These are phyloP conservation scores for Venturia effusa DNA, from an alignment of 2,329 filamentous ascomycete genomes.

Conservation along the genomic window DNA sequence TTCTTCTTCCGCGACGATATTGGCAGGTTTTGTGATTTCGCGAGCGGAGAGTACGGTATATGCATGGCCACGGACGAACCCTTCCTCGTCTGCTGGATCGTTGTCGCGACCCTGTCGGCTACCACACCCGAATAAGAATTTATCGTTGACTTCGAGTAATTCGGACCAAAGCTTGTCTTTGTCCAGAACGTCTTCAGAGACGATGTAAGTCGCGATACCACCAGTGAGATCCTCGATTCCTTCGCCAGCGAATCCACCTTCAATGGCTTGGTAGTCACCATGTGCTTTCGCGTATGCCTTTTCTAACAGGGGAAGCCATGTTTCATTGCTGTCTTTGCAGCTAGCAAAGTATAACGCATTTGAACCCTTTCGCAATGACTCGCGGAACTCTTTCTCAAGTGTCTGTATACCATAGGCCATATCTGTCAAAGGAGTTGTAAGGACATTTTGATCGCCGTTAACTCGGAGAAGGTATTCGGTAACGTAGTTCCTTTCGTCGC, in stretches of 20 bases:
- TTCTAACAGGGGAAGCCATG: conserved; percentile 69
- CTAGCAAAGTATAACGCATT: conserved; percentile 69
- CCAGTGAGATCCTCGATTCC: conserved; percentile 50
- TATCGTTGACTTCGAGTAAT: conserved; percentile 64
- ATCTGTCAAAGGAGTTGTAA: conserved; percentile 30
- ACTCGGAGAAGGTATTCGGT: conserved; percentile 11
- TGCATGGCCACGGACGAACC: conserved; percentile 35
- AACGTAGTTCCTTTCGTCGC: conserved; percentile 24
- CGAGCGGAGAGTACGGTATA: conserved; percentile 46
- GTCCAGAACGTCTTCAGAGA: conserved; percentile 60
- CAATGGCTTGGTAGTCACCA: conserved; percentile 64
- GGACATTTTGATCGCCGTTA: conserved; percentile 39
- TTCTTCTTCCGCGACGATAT: conserved; percentile 9
- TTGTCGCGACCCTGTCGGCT: conserved; percentile 42
- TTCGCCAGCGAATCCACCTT: conserved; percentile 57
- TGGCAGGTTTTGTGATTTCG: conserved; percentile 28
- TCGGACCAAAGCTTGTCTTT: conserved; percentile 75
- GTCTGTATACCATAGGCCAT: conserved; percentile 8
- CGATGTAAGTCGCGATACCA: conserved; percentile 57
- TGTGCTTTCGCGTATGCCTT: conserved; percentile 81
- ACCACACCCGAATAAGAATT: conserved; percentile 61
- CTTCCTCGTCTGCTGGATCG: conserved; percentile 34
- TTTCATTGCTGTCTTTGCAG: conserved; percentile 65
- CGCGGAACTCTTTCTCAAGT: conserved; percentile 45
- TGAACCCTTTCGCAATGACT: conserved; percentile 61